Evolutionary conservation across 768 basidiomycete species (phyloP).

Genomic region (Hygrophoropsis aurantiaca): DNA sequence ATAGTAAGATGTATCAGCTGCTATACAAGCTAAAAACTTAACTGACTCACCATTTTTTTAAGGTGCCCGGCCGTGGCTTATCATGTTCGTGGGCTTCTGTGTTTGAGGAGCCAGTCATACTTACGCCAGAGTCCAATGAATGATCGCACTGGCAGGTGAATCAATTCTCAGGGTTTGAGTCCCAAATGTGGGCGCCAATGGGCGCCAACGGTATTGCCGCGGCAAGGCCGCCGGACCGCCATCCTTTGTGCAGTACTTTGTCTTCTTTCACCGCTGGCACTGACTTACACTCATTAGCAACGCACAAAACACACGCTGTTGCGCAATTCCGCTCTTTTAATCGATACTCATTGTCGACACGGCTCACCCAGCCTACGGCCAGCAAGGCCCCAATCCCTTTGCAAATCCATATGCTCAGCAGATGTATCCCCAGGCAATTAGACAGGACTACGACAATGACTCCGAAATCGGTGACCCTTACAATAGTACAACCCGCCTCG

Average conservation of each 20-base stretch:
- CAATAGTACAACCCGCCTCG: constrained; percentile 57
- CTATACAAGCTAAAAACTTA: too few relatives aligned
- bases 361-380: constrained; percentile 42
- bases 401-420: constrained; percentile 20
- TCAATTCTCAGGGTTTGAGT: too few relatives aligned
- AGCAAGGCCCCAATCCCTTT: constrained; percentile 28
- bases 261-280: constrained; percentile 24
- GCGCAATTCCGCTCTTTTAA: constrained; percentile 21
- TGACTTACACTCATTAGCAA: constrained; percentile 12
- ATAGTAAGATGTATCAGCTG: too few relatives aligned
- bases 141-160: too few relatives aligned
- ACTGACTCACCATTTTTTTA: too few relatives aligned
- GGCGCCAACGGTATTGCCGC: too few relatives aligned
- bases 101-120: too few relatives aligned
- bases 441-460: constrained; percentile 45
- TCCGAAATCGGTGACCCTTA: constrained; percentile 56
- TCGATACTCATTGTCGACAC: constrained; percentile 10
- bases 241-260: constrained; percentile 12
- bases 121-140: too few relatives aligned
- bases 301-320: constrained; percentile 6
- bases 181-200: too few relatives aligned
- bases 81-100: too few relatives aligned
- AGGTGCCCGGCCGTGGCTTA: too few relatives aligned
- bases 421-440: constrained; percentile 27
- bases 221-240: too few relatives aligned